phyloP scores from a whole-genome alignment of 768 basidiomycete species.

The Boletus eberwhitei region DNA sequence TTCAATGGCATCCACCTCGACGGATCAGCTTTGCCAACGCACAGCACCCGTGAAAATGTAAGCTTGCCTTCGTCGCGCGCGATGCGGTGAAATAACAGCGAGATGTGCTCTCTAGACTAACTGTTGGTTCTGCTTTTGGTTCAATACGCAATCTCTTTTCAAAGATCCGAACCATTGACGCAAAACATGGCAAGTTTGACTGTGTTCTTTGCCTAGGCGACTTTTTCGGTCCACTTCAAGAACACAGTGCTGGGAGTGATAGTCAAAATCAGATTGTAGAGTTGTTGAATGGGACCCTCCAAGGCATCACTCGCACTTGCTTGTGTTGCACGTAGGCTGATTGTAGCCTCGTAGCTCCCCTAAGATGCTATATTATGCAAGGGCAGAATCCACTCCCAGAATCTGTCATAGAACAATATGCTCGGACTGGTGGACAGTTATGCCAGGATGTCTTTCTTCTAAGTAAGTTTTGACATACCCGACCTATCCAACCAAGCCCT shows the following conservation, averaged over 20 bases:
- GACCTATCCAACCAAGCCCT: neutral
- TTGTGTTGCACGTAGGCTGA: constrained; percentile 2
- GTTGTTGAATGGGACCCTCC: constrained; percentile 63
- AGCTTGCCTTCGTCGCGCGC: constrained; percentile 3
- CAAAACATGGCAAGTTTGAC: constrained; percentile 93
- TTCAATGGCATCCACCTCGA: constrained; percentile 24
- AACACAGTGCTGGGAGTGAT: constrained; percentile 25
- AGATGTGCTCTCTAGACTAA: constrained; percentile 42
- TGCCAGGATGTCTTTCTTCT: constrained; percentile 81
- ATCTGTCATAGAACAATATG: constrained; percentile 69
- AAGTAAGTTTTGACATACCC: constrained; percentile 48
- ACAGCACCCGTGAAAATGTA: constrained; percentile 32
- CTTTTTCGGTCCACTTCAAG: constrained; percentile 68
- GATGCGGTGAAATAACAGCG: constrained; percentile 1
- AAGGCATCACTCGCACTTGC: constrained; percentile 44
- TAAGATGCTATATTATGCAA: constrained; percentile 92
- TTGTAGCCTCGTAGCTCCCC: constrained; percentile 54
- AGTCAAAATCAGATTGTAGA: constrained; percentile 52
- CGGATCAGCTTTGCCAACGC: constrained; percentile 1
- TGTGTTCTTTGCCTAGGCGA: constrained; percentile 79
- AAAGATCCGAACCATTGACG: constrained; percentile 81
- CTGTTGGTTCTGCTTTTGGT: constrained; percentile 78
- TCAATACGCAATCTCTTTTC: constrained; percentile 69
- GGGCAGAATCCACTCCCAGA: constrained; percentile 75
- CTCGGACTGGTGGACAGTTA: constrained; percentile 73